These are phyloP conservation scores for Dipodascus geniculatus DNA, from an alignment of 805 yeast genomes.

Conservation along the genomic window DNA sequence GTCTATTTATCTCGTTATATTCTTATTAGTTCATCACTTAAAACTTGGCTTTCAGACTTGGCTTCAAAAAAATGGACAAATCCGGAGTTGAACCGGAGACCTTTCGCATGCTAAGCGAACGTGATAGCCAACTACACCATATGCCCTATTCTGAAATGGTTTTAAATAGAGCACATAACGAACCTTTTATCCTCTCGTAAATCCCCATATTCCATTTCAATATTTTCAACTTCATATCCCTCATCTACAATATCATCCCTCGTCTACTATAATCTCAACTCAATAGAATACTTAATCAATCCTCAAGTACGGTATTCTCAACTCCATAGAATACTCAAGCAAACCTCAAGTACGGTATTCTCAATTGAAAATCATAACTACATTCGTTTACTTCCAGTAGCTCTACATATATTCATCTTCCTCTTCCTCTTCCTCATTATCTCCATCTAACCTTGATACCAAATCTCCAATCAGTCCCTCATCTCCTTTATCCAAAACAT, in stretches of 20 bases:
- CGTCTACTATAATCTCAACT: too few relatives aligned
- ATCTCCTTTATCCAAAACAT: constrained; percentile 28
- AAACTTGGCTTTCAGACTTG: neutral
- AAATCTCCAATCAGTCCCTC: constrained; percentile 21
- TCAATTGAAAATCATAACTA: neutral
- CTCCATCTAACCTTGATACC: constrained; percentile 14
- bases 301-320: too few relatives aligned
- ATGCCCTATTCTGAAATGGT: neutral
- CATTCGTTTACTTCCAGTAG: neutral
- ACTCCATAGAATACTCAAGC: neutral
- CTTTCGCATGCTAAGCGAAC: neutral
- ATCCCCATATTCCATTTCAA: too few relatives aligned
- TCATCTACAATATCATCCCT: too few relatives aligned
- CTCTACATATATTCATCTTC: neutral
- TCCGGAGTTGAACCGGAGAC: neutral
- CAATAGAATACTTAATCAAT: too few relatives aligned
- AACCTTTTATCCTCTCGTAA: too few relatives aligned
- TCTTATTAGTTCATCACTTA: too few relatives aligned
- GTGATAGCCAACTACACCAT: neutral
- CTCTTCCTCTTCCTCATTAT: neutral
- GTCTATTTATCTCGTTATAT: too few relatives aligned
- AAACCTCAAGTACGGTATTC: neutral
- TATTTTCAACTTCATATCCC: too few relatives aligned
- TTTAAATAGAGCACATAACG: too few relatives aligned
- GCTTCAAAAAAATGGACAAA: neutral